These are phyloP conservation scores for Penicillium silybi DNA, from an alignment of 495 filamentous ascomycete species.

Conservation along the genomic window DNA sequence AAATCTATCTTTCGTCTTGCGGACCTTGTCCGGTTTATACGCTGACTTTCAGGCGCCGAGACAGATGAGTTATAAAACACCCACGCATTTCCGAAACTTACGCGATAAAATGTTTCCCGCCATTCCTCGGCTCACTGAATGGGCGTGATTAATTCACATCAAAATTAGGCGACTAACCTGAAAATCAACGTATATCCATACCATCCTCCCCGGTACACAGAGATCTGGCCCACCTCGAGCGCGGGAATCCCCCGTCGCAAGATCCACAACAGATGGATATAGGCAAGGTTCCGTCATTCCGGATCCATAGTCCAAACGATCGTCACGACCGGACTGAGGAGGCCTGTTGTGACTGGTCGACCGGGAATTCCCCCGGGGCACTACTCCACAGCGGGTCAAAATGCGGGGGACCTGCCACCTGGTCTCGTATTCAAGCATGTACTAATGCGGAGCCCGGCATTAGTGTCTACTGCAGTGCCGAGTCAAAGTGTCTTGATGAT, in stretches of 20 bases:
- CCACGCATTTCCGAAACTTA: neutral
- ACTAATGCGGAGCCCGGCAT: neutral
- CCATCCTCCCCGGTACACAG: slow-evolving; percentile 1
- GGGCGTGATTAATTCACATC: neutral
- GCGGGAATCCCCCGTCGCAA: neutral
- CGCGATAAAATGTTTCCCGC: neutral
- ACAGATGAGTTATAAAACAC: neutral
- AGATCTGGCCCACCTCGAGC: neutral
- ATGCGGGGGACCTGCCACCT: slow-evolving; percentile 1
- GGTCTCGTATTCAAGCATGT: neutral
- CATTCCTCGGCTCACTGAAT: neutral
- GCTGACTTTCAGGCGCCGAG: neutral
- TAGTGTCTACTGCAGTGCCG: neutral
- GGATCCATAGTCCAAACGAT: neutral
- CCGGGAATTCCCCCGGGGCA: slow-evolving; percentile 8
- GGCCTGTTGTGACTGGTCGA: neutral
- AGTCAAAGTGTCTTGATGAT: neutral
- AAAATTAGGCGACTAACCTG: neutral
- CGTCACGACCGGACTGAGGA: neutral
- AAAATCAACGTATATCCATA: neutral
- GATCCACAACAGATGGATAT: slow-evolving; percentile 6
- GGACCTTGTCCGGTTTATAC: neutral
- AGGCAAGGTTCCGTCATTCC: neutral
- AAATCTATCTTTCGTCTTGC: neutral
- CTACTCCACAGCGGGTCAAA: neutral